A percentile compares a stretch with the other conserved stretches of the same genome.
These are phyloP conservation scores for Stylonectria norvegica DNA, from an alignment of 2,329 filamentous ascomycete species.

Conservation along the genomic window DNA sequence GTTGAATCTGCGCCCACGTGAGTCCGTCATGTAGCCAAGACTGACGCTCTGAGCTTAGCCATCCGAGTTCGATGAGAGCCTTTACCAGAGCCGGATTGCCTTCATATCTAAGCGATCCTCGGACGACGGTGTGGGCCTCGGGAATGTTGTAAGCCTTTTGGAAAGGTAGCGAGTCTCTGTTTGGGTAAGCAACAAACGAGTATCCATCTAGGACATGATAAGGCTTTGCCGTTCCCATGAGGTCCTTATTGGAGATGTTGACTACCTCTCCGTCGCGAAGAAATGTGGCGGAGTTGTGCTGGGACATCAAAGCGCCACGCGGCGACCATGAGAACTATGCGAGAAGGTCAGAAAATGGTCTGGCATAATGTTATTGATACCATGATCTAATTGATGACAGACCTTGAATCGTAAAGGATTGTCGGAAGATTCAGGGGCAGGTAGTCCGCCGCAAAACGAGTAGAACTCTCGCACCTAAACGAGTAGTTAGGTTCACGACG, in stretches of 20 bases:
- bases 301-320: slow-evolving; percentile 64
- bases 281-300: slow-evolving; percentile 63
- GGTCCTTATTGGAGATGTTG: slow-evolving; percentile 35
- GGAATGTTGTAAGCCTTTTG: slow-evolving; percentile 66
- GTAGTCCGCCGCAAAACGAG: slow-evolving; percentile 64
- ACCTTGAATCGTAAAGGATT: slow-evolving; percentile 30
- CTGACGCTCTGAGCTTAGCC: slow-evolving; percentile 39
- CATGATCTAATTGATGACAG: not conserved
- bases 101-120: slow-evolving; percentile 65
- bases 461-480: slow-evolving; percentile 55
- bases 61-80: slow-evolving; percentile 65
- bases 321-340: slow-evolving; percentile 62
- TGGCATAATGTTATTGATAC: too few relatives aligned
- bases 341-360: not conserved
- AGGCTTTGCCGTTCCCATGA: slow-evolving; percentile 66
- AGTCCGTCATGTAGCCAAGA: slow-evolving; percentile 18
- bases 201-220: slow-evolving; percentile 57
- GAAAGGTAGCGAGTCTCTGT: slow-evolving; percentile 65
- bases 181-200: slow-evolving; percentile 68
- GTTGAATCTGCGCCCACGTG: slow-evolving; percentile 23
- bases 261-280: slow-evolving; percentile 60
- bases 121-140: slow-evolving; percentile 64
- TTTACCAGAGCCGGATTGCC: slow-evolving; percentile 68
- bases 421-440: slow-evolving; percentile 54
- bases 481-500: not conserved